A percentile compares a stretch with the other conserved stretches of the same genome.
These are phyloP conservation scores for Solanum hybrid DNA, from an alignment of 305 asterid species.

Conservation along the genomic window DNA sequence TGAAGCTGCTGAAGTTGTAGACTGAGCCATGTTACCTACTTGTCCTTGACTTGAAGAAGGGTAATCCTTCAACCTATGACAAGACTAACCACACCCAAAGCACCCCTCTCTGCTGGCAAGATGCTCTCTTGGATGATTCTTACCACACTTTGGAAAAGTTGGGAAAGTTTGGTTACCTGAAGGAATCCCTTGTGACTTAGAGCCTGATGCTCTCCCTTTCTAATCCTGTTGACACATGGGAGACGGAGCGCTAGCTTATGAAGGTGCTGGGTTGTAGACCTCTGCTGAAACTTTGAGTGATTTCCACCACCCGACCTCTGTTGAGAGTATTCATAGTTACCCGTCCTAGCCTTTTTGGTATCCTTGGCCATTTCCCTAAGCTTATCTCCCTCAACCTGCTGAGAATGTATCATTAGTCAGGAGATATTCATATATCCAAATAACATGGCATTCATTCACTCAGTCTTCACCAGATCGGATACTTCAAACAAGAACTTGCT, in stretches of 20 bases:
- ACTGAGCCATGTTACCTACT: neutral
- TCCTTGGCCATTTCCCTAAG: no score
- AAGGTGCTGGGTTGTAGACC: neutral
- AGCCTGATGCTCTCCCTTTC: neutral
- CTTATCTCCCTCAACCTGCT: neutral
- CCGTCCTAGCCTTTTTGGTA: neutral
- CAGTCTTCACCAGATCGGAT: neutral
- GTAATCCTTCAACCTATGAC: neutral
- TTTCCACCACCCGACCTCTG: neutral
- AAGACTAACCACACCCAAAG: neutral
- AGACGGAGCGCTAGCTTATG: neutral
- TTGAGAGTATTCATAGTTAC: neutral
- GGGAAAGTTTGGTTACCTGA: neutral
- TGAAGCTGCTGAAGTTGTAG: neutral
- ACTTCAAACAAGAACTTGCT: neutral
- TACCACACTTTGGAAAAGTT: neutral
- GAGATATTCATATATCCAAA: neutral
- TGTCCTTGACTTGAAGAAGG: no score
- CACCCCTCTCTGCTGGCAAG: neutral
- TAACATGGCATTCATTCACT: neutral
- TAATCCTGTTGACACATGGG: neutral
- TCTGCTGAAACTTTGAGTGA: neutral
- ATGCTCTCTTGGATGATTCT: neutral
- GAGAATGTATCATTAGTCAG: neutral
- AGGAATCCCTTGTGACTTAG: neutral